Base-by-base conservation (phyloP, 805 yeast genomes). In the Wickerhamomyces ciferrii region DNA sequence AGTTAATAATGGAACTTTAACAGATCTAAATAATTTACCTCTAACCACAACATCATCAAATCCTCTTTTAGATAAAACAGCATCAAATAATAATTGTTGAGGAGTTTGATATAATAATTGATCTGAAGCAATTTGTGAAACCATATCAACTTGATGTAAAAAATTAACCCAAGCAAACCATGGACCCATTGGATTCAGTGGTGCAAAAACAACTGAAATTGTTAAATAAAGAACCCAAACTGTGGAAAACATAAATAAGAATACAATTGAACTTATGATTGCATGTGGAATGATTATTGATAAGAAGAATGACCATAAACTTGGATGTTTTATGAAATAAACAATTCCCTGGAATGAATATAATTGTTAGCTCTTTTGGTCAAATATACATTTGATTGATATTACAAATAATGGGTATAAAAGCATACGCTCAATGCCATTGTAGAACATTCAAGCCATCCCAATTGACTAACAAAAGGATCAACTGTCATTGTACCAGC, bases 281-380 rank as follows among this genome's bases (percentile, higher is more conserved):
- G 74, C 46, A 48, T 77, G 78, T 0, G 83, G 83, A 2, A 75
- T 44, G 8, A 71, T 53, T 2, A 76, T 64, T 4, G 72, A 56
- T n/a, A 72, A 41, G 50, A 75, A 67, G 42, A 70, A 63, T 10
- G 74, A 71, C 81, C 82, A 74, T 43, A 76, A 54, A 17, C 67
- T 65, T 4, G 75, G 72, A 43, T 70, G 68, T 13, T 52, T 48
- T 15, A 60, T 21, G 45, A 72, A 75, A 55, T 75, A 76, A 29
- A 53, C 47, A 21, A 73, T 52, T 8, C 81, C 81, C 68, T 55
- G 11, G n/a, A n/a, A n/a, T n/a, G n/a, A n/a, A n/a, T 5, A 24
- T 10, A 10, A 27, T 13, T 10, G 13, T 27, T 27, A 27, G 31
- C n/a, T n/a, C n/a, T n/a, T n/a, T n/a, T n/a, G n/a, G n/a, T n/a